A percentile compares a stretch with the other conserved stretches of the same genome.
These are phyloP conservation scores for Pilaira anomala DNA, from an alignment of 192 early-diverging fungal genomes.

Conservation along the genomic window DNA sequence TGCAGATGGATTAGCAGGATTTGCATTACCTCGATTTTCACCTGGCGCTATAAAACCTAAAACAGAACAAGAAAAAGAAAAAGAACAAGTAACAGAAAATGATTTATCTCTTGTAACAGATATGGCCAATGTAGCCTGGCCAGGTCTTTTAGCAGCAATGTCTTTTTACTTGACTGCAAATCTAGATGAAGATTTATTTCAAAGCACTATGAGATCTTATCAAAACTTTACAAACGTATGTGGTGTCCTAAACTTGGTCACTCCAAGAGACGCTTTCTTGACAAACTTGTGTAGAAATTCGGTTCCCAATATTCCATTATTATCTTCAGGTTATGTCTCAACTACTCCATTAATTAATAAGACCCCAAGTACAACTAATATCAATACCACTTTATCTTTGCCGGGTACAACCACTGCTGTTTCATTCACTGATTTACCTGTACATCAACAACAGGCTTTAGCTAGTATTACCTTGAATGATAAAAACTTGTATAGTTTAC, in stretches of 20 bases:
- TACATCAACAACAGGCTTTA: conserved; percentile 32
- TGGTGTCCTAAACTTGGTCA: conserved; percentile 72
- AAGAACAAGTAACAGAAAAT: conserved; percentile 1
- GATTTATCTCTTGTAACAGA: conserved; percentile 56
- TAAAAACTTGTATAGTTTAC: conserved; percentile 76
- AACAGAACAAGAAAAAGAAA: conserved; percentile 12
- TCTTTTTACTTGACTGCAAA: conserved; percentile 72
- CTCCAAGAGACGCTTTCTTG: conserved; percentile 84
- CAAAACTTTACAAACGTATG: conserved; percentile 75
- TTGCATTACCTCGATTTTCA: conserved; percentile 60
- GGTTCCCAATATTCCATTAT: conserved; percentile 59
- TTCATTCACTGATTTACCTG: conserved; percentile 28
- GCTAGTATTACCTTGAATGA: conserved; percentile 56
- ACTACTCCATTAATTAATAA: neutral
- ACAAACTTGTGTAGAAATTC: conserved; percentile 79
- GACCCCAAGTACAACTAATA: conserved; percentile 1
- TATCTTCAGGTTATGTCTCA: conserved; percentile 23
- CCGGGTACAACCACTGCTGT: neutral
- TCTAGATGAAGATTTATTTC: conserved; percentile 84
- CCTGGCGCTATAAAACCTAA: conserved; percentile 16
- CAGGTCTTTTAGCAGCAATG: conserved; percentile 70
- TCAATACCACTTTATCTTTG: neutral
- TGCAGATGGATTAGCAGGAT: conserved; percentile 68
- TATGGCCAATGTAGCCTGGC: conserved; percentile 82
- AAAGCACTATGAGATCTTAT: conserved; percentile 62